Percentiles rank a stretch among this genome's conserved stretches.
Evolutionary conservation across 2,329 filamentous ascomycete genomes (phyloP).

Genomic region (Colletotrichum siamense): DNA sequence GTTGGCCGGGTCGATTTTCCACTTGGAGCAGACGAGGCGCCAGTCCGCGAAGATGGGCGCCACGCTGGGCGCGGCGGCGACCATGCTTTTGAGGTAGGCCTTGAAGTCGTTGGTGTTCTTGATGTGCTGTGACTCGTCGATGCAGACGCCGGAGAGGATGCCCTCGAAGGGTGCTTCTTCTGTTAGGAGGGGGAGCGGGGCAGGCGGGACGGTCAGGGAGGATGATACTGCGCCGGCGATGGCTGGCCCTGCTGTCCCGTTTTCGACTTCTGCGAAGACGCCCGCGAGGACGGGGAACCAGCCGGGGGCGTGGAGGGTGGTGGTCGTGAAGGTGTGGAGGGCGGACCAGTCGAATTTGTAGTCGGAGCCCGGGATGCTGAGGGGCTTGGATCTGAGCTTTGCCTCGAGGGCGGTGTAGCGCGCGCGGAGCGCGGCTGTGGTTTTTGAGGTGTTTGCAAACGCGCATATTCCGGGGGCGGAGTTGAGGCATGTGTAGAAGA

Average conservation of each 20-base stretch:
- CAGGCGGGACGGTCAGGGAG: not conserved
- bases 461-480: not conserved
- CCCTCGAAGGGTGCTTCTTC: not conserved
- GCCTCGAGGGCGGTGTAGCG: not conserved
- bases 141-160: not conserved
- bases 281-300: not conserved
- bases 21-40: constrained; percentile 5
- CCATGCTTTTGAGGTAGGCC: not conserved
- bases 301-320: not conserved
- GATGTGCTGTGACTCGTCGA: not conserved
- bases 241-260: not conserved
- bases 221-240: not conserved
- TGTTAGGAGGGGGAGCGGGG: not conserved
- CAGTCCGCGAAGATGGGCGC: constrained; percentile 1
- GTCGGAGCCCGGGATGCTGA: not conserved
- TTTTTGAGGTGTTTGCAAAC: not conserved
- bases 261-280: not conserved
- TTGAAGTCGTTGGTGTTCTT: not conserved
- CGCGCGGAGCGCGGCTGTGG: not conserved
- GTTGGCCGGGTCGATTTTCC: constrained; percentile 1
- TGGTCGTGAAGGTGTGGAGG: not conserved
- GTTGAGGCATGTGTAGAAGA: not conserved
- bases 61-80: constrained; percentile 1
- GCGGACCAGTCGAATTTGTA: constrained; percentile 7
- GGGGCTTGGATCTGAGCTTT: not conserved